phyloP scores from a whole-genome alignment of 768 basidiomycete genomes.

The Serendipita vermifera region DNA sequence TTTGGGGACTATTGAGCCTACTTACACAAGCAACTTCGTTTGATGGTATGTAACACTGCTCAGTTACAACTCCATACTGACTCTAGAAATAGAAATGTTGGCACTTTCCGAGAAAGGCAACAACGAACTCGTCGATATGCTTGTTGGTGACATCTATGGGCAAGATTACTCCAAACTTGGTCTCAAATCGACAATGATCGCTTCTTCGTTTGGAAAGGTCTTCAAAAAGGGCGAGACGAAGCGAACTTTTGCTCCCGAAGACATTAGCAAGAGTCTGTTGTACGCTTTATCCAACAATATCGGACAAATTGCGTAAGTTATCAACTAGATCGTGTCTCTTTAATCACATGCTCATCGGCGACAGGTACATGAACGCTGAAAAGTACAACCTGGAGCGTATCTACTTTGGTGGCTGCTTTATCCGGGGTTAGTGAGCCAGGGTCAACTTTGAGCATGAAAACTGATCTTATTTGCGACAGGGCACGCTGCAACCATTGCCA shows the following conservation, averaged over 20 bases:
- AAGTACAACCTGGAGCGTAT: conserved; percentile 94
- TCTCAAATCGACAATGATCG: conserved; percentile 94
- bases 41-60: conserved; percentile 49
- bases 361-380: conserved; percentile 98
- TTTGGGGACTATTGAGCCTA: conserved; percentile 91
- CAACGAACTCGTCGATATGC: conserved; percentile 92
- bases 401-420: conserved; percentile 98
- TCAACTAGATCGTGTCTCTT: conserved; percentile 14
- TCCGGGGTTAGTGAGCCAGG: conserved; percentile 86
- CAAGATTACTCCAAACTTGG: conserved; percentile 91
- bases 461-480: conserved; percentile 33
- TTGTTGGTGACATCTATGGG: conserved; percentile 99
- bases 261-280: conserved; percentile 85
- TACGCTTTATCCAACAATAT: conserved; percentile 99
- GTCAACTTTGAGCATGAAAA: conserved; percentile 6
- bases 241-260: conserved; percentile 71
- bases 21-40: conserved; percentile 91
- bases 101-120: conserved; percentile 86
- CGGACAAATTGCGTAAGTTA: conserved; percentile 94
- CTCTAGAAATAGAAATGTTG: conserved; percentile 68
- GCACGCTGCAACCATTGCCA: conserved; percentile 92
- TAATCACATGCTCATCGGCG: neutral
- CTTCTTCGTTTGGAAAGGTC: conserved; percentile 96
- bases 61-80: conserved; percentile 7
- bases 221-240: conserved; percentile 72